A percentile compares a stretch with the other conserved stretches of the same genome.
phyloP scores from a whole-genome alignment of 2,329 filamentous ascomycete genomes.

The Dothidotthia symphoricarpi region DNA sequence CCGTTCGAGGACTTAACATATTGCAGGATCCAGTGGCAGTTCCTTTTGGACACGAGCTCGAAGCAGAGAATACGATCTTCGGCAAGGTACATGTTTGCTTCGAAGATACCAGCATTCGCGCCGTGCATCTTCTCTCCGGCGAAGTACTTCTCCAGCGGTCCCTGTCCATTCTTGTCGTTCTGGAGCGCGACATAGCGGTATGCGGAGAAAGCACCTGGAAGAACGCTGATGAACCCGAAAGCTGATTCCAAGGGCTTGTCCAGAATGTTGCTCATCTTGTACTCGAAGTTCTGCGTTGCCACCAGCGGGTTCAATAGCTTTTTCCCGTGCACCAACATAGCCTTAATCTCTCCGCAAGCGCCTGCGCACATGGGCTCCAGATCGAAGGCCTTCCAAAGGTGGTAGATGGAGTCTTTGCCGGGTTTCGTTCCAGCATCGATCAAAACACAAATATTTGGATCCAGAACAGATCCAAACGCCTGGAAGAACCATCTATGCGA shows the following conservation, averaged over 20 bases:
- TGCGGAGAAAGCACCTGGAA: conserved; percentile 97
- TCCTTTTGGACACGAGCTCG: conserved; percentile 94
- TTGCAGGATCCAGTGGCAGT: conserved; percentile 95
- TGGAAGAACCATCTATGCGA: conserved; percentile 99
- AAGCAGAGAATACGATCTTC: conserved; percentile 99
- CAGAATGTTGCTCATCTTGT: conserved; percentile 99
- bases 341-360: conserved; percentile 98
- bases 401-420: conserved; percentile 91
- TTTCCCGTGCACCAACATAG: conserved; percentile 86
- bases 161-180: conserved; percentile 92
- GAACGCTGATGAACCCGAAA: conserved; percentile 95
- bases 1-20: conserved; percentile 98
- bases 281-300: conserved; percentile 97
- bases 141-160: conserved; percentile 95
- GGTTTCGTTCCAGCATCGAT: conserved; percentile 95
- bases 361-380: conserved; percentile 96
- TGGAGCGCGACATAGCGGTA: conserved; percentile 93
- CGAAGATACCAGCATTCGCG: conserved; percentile 91
- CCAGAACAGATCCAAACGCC: conserved; percentile 85
- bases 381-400: conserved; percentile 98
- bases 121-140: conserved; percentile 94
- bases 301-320: conserved; percentile 91
- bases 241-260: conserved; percentile 97
- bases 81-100: conserved; percentile 98
- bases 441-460: conserved; percentile 95